Conservation (phyloP, 176 grass and related monocot genomes). For the Juncus effusus region DNA sequence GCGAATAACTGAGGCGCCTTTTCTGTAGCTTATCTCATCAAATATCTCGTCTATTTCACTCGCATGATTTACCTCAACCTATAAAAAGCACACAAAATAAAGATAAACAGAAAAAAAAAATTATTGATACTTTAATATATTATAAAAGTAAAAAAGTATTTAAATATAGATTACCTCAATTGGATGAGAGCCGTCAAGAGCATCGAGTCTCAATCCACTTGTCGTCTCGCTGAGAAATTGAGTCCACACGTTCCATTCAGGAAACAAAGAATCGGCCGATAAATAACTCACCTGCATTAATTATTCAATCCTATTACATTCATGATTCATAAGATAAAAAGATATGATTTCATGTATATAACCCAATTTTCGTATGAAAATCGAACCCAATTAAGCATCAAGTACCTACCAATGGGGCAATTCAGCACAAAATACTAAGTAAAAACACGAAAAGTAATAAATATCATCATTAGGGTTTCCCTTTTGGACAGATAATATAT, state of each 20-base stretch:
- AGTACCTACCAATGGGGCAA: no score
- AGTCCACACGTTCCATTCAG: conserved; percentile 97
- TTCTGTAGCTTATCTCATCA: conserved; percentile 99
- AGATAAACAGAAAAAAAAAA: conserved; percentile 2
- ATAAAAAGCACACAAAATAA: conserved; percentile 27
- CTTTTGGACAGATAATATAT: no score
- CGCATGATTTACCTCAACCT: conserved; percentile 97
- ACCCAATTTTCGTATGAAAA: no score
- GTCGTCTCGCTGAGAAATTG: conserved; percentile 83
- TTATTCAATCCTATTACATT: neutral
- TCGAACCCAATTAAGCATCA: no score
- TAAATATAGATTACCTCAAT: conserved; percentile 62
- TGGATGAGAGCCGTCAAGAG: conserved; percentile 84
- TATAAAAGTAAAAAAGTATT: neutral
- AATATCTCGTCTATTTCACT: conserved; percentile 98
- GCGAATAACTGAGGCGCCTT: conserved; percentile 88
- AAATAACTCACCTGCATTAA: conserved; percentile 68
- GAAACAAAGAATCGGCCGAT: conserved; percentile 68
- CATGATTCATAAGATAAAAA: no score
- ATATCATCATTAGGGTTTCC: no score
- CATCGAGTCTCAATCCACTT: conserved; percentile 73
- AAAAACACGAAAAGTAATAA: neutral
- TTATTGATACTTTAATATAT: conserved; percentile 1
- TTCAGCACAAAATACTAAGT: no score
- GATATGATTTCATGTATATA: no score